Evolutionary conservation across 1,284 basidiomycete genomes (phyloP), one percentile per base, ranked within the genome.

Genomic region (Puccinia sorghi): DNA sequence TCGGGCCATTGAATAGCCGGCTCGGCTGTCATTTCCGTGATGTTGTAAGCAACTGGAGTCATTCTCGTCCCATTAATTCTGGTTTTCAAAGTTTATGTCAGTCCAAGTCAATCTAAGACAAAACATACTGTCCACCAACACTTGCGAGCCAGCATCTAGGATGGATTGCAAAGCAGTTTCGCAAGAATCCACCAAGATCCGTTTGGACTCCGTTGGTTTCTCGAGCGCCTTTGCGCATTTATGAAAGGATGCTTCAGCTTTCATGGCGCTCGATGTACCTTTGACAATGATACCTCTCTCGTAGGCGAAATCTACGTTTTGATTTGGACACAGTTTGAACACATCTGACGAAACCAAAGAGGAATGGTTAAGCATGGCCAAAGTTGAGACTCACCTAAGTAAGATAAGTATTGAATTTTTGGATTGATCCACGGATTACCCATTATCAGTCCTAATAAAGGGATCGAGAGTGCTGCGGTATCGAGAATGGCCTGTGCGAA

Each of bases 361-460:
- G 87, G 1, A 91, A 90, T 32, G 90, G 89, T 81, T 76, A 97
- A 86, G 27, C 97, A 85, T 0, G 91, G 90, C 71, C 91, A 89
- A 80, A 91, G 89, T 73, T 93, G 88, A 15, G 91, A 90, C 84
- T 91, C 97, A 81, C 97, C 93, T 73, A 94, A 86, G 84, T 94
- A 97, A 15, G 93, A 88, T 12, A 93, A 91, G 84, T 96, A 97
- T 86, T 99, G 97, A 79, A 88, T 86, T 72, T 89, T 88, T 0
- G 91, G 91, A 84, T 98, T 94, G 76, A 97, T 95, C 93, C 94
- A 97, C 3, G 95, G 95, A 85, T 99, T 99, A 11, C 96, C 96
- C 77, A 99, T 97, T 0, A 94, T 92, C 39, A 90, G 86, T 3
- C 96, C 97, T 71, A 88, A 89, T n/a, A 99, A 86, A 12, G 84